Evolutionary conservation across 2,329 filamentous ascomycete species (phyloP).

Genomic region (Juglanconis sp.): DNA sequence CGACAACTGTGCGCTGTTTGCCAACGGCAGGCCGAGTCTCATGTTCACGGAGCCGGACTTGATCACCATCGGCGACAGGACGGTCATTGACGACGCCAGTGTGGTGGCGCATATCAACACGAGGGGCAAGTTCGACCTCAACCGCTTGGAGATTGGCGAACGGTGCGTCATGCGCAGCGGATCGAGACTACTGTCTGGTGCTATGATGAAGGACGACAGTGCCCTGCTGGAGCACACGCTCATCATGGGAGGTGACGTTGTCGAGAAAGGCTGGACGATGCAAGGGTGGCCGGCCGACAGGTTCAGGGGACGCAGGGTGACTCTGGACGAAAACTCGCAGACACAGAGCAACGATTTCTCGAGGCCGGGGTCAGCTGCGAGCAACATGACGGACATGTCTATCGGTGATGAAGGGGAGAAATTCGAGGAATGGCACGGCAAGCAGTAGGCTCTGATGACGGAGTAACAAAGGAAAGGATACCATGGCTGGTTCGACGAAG

Average conservation of each 20-base stretch:
- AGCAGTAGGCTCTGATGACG: not conserved
- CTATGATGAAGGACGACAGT: slow-evolving; percentile 49
- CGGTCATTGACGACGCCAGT: slow-evolving; percentile 53
- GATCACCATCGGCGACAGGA: slow-evolving; percentile 49
- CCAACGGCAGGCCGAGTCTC: slow-evolving; percentile 48
- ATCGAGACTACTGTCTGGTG: slow-evolving; percentile 50
- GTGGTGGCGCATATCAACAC: slow-evolving; percentile 57
- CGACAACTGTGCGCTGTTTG: slow-evolving; percentile 52
- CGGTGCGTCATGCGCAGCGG: slow-evolving; percentile 51
- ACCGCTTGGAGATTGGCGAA: slow-evolving; percentile 47
- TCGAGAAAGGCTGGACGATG: slow-evolving; percentile 46
- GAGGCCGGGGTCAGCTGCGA: not conserved
- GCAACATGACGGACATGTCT: not conserved
- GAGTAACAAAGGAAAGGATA: too few relatives aligned
- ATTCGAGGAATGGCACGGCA: not conserved
- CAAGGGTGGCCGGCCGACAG: slow-evolving; percentile 54
- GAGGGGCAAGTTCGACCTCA: slow-evolving; percentile 53
- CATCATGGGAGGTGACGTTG: slow-evolving; percentile 54
- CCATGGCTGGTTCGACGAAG: not conserved
- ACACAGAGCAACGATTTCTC: not conserved
- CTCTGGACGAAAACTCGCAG: not conserved
- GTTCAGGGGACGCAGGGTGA: slow-evolving; percentile 27
- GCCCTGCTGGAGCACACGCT: slow-evolving; percentile 57
- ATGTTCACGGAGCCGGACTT: slow-evolving; percentile 58
- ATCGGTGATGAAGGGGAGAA: not conserved